Evolutionary conservation across 805 yeast genomes (phyloP).

Genomic region (Pichia rugopelliculosa): DNA sequence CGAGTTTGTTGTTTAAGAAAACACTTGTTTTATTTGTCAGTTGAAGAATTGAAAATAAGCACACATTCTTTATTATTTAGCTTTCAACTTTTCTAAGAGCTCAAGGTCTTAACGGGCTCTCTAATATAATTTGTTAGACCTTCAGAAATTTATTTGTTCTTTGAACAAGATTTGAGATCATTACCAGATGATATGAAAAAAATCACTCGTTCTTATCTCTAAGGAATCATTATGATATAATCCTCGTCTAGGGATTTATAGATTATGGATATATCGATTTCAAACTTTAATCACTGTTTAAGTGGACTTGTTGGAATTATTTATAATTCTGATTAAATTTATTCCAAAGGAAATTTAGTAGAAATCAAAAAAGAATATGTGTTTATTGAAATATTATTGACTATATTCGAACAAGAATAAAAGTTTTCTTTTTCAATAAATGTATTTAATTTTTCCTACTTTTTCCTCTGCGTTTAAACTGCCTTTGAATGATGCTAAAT

Average conservation of each 20-base stretch:
- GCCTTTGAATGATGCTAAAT: conserved; percentile 25
- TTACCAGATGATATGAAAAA: conserved; percentile 21
- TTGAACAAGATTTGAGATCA: conserved; percentile 27
- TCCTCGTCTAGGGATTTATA: conserved; percentile 15
- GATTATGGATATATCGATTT: neutral
- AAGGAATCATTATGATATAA: conserved; percentile 22
- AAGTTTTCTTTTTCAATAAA: conserved; percentile 5
- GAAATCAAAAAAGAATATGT: conserved; percentile 9
- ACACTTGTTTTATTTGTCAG: neutral
- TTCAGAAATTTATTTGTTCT: neutral
- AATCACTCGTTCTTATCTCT: conserved; percentile 29
- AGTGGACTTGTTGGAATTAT: conserved; percentile 6
- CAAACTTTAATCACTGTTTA: neutral
- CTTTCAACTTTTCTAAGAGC: conserved; percentile 4
- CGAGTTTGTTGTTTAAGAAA: neutral
- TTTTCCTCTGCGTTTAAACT: conserved; percentile 28
- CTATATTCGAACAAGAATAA: neutral
- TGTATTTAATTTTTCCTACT: conserved; percentile 15
- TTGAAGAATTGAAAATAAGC: neutral
- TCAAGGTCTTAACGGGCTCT: conserved; percentile 10
- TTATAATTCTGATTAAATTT: conserved; percentile 13
- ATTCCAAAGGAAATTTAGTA: conserved; percentile 30
- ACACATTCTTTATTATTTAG: neutral
- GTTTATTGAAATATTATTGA: conserved; percentile 1
- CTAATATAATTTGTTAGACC: conserved; percentile 6